Evolutionary conservation across 1,284 basidiomycete genomes (phyloP).

Genomic region (Malassezia sp.): DNA sequence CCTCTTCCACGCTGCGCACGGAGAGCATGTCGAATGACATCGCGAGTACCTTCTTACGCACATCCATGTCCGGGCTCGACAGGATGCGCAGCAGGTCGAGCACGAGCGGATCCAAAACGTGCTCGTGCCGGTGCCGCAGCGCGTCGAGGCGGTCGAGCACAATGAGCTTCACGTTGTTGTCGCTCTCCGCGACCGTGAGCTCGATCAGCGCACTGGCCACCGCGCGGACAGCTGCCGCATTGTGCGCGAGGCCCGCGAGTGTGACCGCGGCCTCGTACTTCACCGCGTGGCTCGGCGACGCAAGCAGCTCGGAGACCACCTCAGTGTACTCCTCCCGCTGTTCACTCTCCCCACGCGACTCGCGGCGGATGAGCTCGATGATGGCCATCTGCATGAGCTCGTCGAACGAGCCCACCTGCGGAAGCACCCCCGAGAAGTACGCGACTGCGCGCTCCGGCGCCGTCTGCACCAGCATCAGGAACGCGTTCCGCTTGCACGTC

Average conservation of each 20-base stretch:
- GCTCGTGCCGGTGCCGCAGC: conserved; percentile 75
- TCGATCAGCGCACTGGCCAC: conserved; percentile 80
- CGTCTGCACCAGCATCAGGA: conserved; percentile 81
- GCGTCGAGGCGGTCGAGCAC: conserved; percentile 83
- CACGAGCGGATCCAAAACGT: conserved; percentile 79
- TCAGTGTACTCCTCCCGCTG: conserved; percentile 67
- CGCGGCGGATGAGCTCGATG: conserved; percentile 84
- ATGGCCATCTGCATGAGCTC: conserved; percentile 91
- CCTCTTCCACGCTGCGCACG: conserved; percentile 92
- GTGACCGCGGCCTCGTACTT: conserved; percentile 97
- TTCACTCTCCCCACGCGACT: conserved; percentile 66
- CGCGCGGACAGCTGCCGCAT: conserved; percentile 90
- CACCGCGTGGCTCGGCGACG: conserved; percentile 80
- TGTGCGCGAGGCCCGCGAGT: conserved; percentile 85
- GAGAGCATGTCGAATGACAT: conserved; percentile 90
- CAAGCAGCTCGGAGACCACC: conserved; percentile 86
- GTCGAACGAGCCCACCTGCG: conserved; percentile 72
- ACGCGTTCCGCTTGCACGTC: conserved; percentile 93
- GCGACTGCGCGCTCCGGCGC: conserved; percentile 82
- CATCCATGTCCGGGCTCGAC: conserved; percentile 88
- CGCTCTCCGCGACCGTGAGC: conserved; percentile 84
- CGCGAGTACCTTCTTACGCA: conserved; percentile 78
- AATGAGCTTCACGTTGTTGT: conserved; percentile 99
- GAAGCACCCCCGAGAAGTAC: conserved; percentile 74
- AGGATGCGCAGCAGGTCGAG: conserved; percentile 93